Percentiles rank a stretch among this genome's conserved stretches.
Conservation (phyloP, 306 rosid species). For the Prunus persica region Prunus_persica_NCBIv2 NC_034015.1:16137501-16138000, state of each 20-base stretch:
- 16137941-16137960: neutral
- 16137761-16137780: constrained; percentile 27
- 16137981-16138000: neutral
- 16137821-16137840: neutral
- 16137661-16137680: neutral
- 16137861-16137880: too few species aligned
- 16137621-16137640: neutral
- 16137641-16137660: neutral
- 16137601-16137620: neutral
- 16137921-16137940: neutral
- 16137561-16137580: neutral
- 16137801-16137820: constrained; percentile 1
- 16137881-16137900: neutral
- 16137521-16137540: neutral
- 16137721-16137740: neutral
- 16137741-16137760: constrained; percentile 17
- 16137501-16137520: constrained; percentile 1
- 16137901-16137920: neutral
- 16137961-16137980: neutral
- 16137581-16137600: neutral
- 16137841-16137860: too few species aligned
- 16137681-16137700: neutral
- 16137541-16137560: neutral
- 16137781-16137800: constrained; percentile 22
- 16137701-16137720: neutral